A percentile compares a stretch with the other conserved stretches of the same genome.
These are phyloP conservation scores for Drechslera avenae DNA, from an alignment of 2,329 filamentous ascomycete species.

Conservation along the genomic window DNA sequence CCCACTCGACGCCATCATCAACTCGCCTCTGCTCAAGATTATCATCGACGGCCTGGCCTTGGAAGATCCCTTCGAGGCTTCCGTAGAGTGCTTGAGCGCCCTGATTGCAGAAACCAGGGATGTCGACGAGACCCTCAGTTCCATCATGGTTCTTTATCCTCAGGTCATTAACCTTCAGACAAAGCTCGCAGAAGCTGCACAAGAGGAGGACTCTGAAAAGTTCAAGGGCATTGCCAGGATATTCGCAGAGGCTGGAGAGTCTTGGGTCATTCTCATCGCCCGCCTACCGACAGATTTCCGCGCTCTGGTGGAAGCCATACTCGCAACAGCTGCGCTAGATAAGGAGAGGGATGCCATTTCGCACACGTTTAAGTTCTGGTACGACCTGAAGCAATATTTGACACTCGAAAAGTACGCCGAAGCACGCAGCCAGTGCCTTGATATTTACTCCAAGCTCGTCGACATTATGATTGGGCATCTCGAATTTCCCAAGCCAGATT, in stretches of 20 bases:
- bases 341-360: constrained; percentile 89
- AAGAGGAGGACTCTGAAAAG: constrained; percentile 81
- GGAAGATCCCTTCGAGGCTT: constrained; percentile 81
- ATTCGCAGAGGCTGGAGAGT: constrained; percentile 89
- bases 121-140: constrained; percentile 84
- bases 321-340: constrained; percentile 90
- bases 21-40: constrained; percentile 81
- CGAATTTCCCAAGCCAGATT: constrained; percentile 80
- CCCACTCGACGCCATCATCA: constrained; percentile 79
- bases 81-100: constrained; percentile 89
- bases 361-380: constrained; percentile 97
- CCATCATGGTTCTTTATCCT: constrained; percentile 83
- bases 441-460: constrained; percentile 86
- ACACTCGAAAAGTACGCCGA: constrained; percentile 88
- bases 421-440: constrained; percentile 75
- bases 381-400: constrained; percentile 95
- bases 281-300: constrained; percentile 82
- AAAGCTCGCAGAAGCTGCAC: constrained; percentile 74
- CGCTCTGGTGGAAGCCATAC: constrained; percentile 81
- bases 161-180: constrained; percentile 76
- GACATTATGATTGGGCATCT: constrained; percentile 92
- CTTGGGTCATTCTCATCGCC: constrained; percentile 91
- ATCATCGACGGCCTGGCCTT: constrained; percentile 77
- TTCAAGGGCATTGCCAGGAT: constrained; percentile 89
- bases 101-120: constrained; percentile 92